Evolutionary conservation across 2,329 filamentous ascomycete species (phyloP), one percentile per base, ranked within the genome.

Genomic region (Didymella exigua): DNA sequence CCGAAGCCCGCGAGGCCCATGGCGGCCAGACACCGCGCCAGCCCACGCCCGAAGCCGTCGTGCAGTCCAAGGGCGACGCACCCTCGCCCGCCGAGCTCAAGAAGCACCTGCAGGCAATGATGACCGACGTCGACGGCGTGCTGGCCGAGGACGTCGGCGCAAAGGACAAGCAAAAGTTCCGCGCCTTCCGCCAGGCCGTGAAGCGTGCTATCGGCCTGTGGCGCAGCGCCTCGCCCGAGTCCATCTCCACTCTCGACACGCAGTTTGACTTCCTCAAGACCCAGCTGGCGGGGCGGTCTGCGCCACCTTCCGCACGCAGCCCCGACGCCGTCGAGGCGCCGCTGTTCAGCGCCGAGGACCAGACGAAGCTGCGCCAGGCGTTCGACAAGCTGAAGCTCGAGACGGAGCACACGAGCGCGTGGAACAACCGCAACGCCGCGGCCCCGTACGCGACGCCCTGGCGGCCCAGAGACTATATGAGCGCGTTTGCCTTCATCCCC

Each of bases 401-500:
- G 77, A 89, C 91, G 0, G 77, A 88, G 56, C 91, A 97, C 75
- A 75, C 78, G 23, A 78, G 76, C 53, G 96, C 96, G 13, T 73
- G 70, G 71, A 73, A 74, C 58, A 54, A 46, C 37, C 65, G 65
- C n/a, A 65, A 73, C 51, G 54, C 61, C 4, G 50, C 49, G 85
- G 91, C 72, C 77, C 91, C 95, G 3, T 99, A 99, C 73, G 84
- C 84, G 4, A 97, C 93, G 1, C 95, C 95, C 11, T 99, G 95
- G 95, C 79, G 83, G 61, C 95, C 95, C 11, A 84, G 92, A 51
- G 84, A 89, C 47, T 98, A 85, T 77, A 96, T 99, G 90, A 83
- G 85, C 46, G 87, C 93, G 0, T 99, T 99, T 76, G 92, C 93
- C 21, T 97, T 96, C 76, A 92, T 99, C 64, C 95, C 95, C 10